Conservation (phyloP, 1,284 basidiomycete genomes). For the Puccinia coronata region DNA sequence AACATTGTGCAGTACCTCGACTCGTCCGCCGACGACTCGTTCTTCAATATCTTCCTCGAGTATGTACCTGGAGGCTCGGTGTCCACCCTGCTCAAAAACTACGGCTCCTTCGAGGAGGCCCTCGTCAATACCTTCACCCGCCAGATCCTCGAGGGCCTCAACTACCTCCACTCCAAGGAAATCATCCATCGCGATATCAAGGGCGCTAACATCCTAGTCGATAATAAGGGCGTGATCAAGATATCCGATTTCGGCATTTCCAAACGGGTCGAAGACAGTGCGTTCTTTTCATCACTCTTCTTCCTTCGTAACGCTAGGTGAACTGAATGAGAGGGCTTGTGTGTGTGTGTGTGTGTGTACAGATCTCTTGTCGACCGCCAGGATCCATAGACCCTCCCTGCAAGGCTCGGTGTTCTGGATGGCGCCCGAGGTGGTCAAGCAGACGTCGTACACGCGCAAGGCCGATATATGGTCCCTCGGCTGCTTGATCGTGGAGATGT, state of each 20-base stretch:
- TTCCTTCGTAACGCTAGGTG: background rate
- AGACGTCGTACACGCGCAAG: constrained; percentile 87
- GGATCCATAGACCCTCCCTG: constrained; percentile 81
- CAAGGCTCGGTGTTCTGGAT: constrained; percentile 99
- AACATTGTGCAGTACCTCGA: constrained; percentile 63
- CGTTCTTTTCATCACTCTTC: constrained; percentile 59
- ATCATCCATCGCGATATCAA: constrained; percentile 99
- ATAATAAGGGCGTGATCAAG: constrained; percentile 97
- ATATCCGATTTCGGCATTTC: constrained; percentile 99
- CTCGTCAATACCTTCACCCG: constrained; percentile 91
- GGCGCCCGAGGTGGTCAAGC: constrained; percentile 97
- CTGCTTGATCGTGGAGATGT: constrained; percentile 96
- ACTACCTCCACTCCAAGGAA: constrained; percentile 87
- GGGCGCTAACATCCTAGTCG: constrained; percentile 95
- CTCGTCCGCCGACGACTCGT: constrained; percentile 81
- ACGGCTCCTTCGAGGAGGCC: constrained; percentile 94
- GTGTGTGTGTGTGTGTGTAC: constrained; percentile 10
- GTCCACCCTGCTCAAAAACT: constrained; percentile 84
- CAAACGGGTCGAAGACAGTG: constrained; percentile 94
- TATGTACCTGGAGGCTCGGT: constrained; percentile 98
- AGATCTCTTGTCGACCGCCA: constrained; percentile 76
- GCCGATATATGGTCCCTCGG: constrained; percentile 99
- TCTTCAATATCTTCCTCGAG: constrained; percentile 96
- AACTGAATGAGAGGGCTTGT: background rate
- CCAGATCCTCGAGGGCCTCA: constrained; percentile 87